Percentiles rank a stretch among this genome's conserved stretches.
These are phyloP conservation scores for Pleurotus citrinopileatus DNA, from an alignment of 768 basidiomycete species.

Conservation along the genomic window DNA sequence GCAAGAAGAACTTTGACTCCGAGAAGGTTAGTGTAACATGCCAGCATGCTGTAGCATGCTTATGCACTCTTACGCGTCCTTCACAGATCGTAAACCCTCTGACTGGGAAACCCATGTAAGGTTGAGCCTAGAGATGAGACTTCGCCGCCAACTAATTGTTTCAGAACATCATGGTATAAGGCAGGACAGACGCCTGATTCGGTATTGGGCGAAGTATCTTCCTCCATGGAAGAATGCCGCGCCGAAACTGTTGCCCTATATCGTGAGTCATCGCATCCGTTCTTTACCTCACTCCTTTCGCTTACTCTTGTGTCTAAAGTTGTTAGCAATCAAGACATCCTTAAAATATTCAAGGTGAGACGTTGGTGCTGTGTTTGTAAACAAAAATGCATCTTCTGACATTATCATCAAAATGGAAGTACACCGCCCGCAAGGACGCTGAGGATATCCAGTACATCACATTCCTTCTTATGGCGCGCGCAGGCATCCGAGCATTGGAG, in stretches of 20 bases:
- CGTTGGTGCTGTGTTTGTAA: neutral
- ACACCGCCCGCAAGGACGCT: conserved; percentile 60
- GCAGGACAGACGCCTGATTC: conserved; percentile 82
- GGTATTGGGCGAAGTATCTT: conserved; percentile 83
- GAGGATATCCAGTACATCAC: conserved; percentile 81
- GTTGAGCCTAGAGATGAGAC: neutral
- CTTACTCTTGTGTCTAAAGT: conserved; percentile 37
- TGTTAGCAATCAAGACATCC: conserved; percentile 70
- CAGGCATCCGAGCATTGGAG: conserved; percentile 75
- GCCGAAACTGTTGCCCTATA: conserved; percentile 85
- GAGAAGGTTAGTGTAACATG: conserved; percentile 41
- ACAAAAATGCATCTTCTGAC: neutral
- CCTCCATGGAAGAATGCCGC: conserved; percentile 92
- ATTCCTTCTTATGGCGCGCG: conserved; percentile 85
- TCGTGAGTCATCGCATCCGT: conserved; percentile 40
- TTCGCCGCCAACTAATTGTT: neutral
- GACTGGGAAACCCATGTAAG: conserved; percentile 73
- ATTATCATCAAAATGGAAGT: conserved; percentile 36
- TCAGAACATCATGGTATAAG: conserved; percentile 82
- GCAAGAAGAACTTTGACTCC: conserved; percentile 79
- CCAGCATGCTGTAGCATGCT: neutral
- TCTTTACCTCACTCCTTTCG: neutral
- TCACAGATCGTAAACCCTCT: conserved; percentile 75
- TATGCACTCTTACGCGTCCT: neutral
- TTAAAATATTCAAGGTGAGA: conserved; percentile 77